Conservation (phyloP, 139 green algal genomes). For the Eudorina sp. region DNA sequence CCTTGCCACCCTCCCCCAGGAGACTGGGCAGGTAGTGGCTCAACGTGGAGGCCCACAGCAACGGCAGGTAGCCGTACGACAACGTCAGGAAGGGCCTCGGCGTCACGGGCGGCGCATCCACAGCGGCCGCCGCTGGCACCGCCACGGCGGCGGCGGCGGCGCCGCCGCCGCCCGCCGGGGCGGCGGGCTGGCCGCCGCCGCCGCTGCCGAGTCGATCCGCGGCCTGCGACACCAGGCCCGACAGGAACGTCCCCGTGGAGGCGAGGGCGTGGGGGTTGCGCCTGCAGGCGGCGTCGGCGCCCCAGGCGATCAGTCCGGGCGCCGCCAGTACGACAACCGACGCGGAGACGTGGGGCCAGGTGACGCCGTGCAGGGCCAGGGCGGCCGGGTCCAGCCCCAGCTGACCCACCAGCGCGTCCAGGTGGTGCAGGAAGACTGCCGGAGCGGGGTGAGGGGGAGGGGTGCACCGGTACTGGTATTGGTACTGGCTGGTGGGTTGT, state of each 20-base stretch:
- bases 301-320: conserved; percentile 64
- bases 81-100: conserved; percentile 68
- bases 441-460: neutral
- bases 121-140: neutral
- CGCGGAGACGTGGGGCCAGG: conserved; percentile 55
- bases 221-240: neutral
- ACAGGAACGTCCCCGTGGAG: neutral
- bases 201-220: neutral
- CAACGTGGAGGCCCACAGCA: conserved; percentile 77
- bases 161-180: neutral
- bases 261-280: neutral
- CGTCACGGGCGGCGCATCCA: neutral
- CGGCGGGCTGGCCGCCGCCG: too few species aligned
- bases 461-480: too few species aligned
- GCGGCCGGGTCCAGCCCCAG: conserved; percentile 43
- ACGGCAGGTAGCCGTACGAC: conserved; percentile 79
- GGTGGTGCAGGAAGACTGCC: conserved; percentile 72
- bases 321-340: conserved; percentile 60
- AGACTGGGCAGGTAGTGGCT: conserved; percentile 70
- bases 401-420: conserved; percentile 59
- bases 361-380: neutral
- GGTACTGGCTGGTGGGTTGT: too few species aligned
- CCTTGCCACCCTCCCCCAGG: conserved; percentile 67
- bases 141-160: neutral
- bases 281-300: conserved; percentile 46